phyloP scores from a whole-genome alignment of 768 basidiomycete species.

The Vararia minispora region DNA sequence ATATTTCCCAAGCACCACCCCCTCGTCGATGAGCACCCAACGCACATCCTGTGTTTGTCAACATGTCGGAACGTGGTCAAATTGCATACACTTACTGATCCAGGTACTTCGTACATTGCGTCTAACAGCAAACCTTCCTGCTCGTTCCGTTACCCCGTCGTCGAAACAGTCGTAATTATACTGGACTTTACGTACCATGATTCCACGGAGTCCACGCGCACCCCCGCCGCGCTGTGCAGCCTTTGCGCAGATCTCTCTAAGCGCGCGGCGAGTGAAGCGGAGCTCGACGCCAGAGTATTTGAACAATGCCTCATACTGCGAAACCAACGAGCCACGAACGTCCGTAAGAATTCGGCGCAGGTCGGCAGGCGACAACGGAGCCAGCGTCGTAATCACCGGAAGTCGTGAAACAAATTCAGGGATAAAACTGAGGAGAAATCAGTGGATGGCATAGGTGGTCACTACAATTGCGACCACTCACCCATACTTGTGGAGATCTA shows the following conservation, averaged over 20 bases:
- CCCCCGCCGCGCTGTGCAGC: conserved; percentile 81
- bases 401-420: conserved; percentile 92
- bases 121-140: conserved; percentile 78
- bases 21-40: conserved; percentile 72
- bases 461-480: conserved; percentile 18
- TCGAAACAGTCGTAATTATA: conserved; percentile 11
- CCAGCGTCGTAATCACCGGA: conserved; percentile 82
- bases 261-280: conserved; percentile 70
- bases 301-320: conserved; percentile 82
- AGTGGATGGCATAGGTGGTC: background rate
- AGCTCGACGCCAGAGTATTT: conserved; percentile 78
- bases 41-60: conserved; percentile 45
- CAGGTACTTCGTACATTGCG: conserved; percentile 87
- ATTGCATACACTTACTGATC: conserved; percentile 42
- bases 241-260: conserved; percentile 71
- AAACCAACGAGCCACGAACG: conserved; percentile 82
- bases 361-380: conserved; percentile 70
- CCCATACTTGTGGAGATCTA: conserved; percentile 83
- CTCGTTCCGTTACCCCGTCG: conserved; percentile 1
- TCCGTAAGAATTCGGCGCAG: conserved; percentile 86
- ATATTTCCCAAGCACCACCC: conserved; percentile 51
- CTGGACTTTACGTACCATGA: conserved; percentile 44
- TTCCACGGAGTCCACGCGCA: conserved; percentile 79
- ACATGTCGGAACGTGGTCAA: background rate
- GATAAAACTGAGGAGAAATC: conserved; percentile 50